A percentile compares a stretch with the other conserved stretches of the same genome.
These are phyloP conservation scores for Aspergillus sp. DNA, from an alignment of 2,329 filamentous ascomycete genomes.

Conservation along the genomic window DNA sequence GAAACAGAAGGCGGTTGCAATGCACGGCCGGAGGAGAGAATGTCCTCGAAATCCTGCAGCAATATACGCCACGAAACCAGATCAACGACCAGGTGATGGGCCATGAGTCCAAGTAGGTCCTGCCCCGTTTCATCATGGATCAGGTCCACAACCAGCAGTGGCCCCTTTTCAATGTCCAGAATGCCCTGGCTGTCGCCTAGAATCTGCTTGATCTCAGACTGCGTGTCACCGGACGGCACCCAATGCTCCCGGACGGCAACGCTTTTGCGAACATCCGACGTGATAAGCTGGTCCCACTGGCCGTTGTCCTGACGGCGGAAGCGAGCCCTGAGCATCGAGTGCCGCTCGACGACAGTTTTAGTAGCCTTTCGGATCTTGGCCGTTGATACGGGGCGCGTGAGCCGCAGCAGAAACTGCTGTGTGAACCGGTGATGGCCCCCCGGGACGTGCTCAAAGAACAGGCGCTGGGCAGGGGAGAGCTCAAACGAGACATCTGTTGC, in stretches of 20 bases:
- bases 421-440: neutral
- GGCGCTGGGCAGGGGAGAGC: neutral
- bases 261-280: neutral
- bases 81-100: constrained; percentile 15
- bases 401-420: neutral
- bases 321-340: neutral
- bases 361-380: neutral
- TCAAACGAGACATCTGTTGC: neutral
- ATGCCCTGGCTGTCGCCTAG: neutral
- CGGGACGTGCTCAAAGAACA: neutral
- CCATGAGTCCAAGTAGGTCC: neutral
- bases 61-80: constrained; percentile 8
- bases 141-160: constrained; percentile 6
- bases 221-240: neutral
- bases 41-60: constrained; percentile 1
- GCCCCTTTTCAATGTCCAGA: neutral
- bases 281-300: neutral
- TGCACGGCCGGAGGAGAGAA: neutral
- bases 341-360: neutral
- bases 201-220: neutral
- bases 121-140: neutral
- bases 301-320: neutral
- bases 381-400: neutral
- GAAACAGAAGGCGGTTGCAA: constrained; percentile 4
- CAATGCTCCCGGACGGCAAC: neutral